These are phyloP conservation scores for Sphagnum magellanicum DNA, from an alignment of 228 moss, liverwort and hornwort genomes.

Conservation along the genomic window DNA sequence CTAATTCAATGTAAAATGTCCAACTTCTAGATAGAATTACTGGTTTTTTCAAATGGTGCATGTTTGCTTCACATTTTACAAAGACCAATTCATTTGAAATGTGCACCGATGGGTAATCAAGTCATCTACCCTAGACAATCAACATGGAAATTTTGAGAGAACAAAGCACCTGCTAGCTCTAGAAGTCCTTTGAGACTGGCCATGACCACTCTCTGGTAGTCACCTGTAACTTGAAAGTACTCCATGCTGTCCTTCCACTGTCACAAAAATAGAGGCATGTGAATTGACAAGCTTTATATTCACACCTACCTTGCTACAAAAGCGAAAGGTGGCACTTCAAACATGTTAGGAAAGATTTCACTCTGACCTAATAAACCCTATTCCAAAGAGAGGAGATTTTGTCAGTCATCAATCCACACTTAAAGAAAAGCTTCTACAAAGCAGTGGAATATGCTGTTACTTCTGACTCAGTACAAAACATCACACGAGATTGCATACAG, in stretches of 20 bases:
- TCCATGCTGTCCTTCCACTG: conserved; percentile 63
- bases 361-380: too few relatives aligned
- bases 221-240: conserved; percentile 51
- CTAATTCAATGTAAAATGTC: too few relatives aligned
- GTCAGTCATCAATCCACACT: background rate
- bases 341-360: too few relatives aligned
- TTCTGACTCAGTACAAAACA: background rate
- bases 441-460: background rate
- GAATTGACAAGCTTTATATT: too few relatives aligned
- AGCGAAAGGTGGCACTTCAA: too few relatives aligned
- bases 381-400: background rate
- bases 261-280: background rate
- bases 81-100: background rate
- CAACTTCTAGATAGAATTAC: background rate
- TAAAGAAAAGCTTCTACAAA: background rate
- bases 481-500: too few relatives aligned
- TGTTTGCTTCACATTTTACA: background rate
- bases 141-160: background rate
- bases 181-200: conserved; percentile 35
- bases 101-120: background rate
- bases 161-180: conserved; percentile 41
- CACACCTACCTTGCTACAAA: too few relatives aligned
- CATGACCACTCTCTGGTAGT: conserved; percentile 40
- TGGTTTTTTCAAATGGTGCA: background rate
- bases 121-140: background rate